Percentiles rank a stretch among this genome's conserved stretches.
Evolutionary conservation across 192 early-diverging fungal species (phyloP).

Genomic region (Kickxella alabastrina): DNA sequence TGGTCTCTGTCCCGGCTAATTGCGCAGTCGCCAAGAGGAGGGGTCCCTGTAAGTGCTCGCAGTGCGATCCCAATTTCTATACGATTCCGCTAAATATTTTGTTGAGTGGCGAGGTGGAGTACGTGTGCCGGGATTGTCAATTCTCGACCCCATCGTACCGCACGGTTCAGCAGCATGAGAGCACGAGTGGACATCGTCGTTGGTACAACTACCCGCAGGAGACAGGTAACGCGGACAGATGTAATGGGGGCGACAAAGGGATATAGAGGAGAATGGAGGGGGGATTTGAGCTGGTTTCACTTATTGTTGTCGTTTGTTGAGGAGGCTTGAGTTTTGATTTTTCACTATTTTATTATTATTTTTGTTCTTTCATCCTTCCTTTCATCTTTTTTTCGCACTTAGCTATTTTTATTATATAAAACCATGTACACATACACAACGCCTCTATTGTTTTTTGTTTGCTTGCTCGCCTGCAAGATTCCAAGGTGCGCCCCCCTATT

Average conservation of each 20-base stretch:
- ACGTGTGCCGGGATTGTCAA: constrained; percentile 49
- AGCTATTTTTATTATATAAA: background rate
- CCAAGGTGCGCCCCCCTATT: too few relatives aligned
- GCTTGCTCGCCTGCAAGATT: too few relatives aligned
- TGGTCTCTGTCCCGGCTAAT: too few relatives aligned
- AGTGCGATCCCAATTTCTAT: constrained; percentile 51
- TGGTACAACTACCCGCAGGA: constrained; percentile 52
- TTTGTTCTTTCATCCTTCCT: too few relatives aligned
- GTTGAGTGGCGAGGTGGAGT: constrained; percentile 32
- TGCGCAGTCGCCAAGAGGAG: background rate
- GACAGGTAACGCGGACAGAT: too few relatives aligned
- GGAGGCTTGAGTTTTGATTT: too few relatives aligned
- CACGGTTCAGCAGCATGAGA: constrained; percentile 34
- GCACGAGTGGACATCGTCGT: constrained; percentile 37
- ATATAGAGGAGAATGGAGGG: background rate
- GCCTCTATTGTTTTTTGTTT: too few relatives aligned
- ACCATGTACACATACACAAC: too few relatives aligned
- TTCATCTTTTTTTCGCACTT: background rate
- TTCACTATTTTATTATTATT: too few relatives aligned
- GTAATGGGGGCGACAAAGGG: too few relatives aligned
- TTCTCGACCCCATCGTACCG: constrained; percentile 25
- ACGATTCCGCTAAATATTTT: constrained; percentile 29
- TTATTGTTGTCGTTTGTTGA: too few relatives aligned
- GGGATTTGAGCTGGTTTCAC: background rate
- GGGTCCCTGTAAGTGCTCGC: constrained; percentile 41